phyloP scores from a whole-genome alignment of 768 basidiomycete genomes.

The Amanita rubescens region DNA sequence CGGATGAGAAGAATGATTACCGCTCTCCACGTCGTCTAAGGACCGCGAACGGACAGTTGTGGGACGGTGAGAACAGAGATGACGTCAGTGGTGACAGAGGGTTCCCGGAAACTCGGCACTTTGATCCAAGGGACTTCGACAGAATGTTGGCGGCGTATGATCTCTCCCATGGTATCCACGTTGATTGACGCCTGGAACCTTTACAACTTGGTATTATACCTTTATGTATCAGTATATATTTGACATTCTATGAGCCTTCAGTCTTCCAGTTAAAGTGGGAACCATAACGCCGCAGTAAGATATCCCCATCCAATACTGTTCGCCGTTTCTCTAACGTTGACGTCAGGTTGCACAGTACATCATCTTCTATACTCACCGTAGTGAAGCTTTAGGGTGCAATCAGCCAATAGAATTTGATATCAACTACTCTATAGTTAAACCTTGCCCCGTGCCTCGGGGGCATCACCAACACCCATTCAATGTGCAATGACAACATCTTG shows the following conservation, averaged over 20 bases:
- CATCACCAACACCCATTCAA: not conserved
- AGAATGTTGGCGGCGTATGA: not conserved
- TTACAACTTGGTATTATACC: not conserved
- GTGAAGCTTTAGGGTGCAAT: not conserved
- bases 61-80: not conserved
- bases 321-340: too few relatives aligned
- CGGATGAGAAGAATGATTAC: not conserved
- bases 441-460: not conserved
- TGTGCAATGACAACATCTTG: not conserved
- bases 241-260: not conserved
- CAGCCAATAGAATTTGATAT: not conserved
- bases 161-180: not conserved
- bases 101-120: not conserved
- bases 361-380: not conserved
- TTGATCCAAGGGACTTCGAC: not conserved
- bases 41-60: not conserved
- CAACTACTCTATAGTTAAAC: not conserved
- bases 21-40: not conserved
- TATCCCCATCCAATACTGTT: too few relatives aligned
- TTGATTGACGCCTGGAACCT: not conserved
- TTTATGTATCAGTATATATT: not conserved
- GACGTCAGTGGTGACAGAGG: constrained; percentile 3
- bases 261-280: not conserved
- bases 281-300: too few relatives aligned
- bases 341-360: not conserved